Evolutionary conservation across 352 stramenopile species (phyloP), one percentile per base, ranked within the genome.

Genomic region (Phytophthora melonis): DNA sequence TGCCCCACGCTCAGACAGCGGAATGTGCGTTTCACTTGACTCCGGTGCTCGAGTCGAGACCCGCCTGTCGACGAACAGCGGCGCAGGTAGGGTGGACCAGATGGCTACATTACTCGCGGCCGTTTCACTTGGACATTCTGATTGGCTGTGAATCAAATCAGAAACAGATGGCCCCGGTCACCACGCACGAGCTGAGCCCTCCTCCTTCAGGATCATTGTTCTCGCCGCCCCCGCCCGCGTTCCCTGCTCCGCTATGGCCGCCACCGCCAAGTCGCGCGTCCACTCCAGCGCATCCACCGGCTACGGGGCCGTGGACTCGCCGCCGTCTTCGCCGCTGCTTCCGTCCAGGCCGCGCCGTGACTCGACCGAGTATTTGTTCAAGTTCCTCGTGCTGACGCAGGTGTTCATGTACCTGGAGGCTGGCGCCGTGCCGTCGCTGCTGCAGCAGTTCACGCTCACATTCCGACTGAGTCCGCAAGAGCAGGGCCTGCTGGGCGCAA

Each of bases 331-430:
- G 1, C 71, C 66, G 16, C 30, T 75, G n/a, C 67, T 63, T 34
- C 67, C 71, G n/a, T 34, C 57, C 41, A 36, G 41, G 30, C 27
- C 57, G 18, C 62, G 57, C 19, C 30, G 61, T 23, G 43, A 67
- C 52, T 47, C 57, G 50, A 79, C 72, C 58, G 86, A 90, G 43
- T 92, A 94, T 64, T 79, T 97, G 5, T 97, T 97, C 80, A 93
- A 94, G 65, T 97, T 87, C 66, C 77, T 97, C 27, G 83, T 97
- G 63, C 80, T 96, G 57, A 87, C 84, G 41, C 90, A 97, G 68
- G 84, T 96, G 34, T 93, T 87, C 72, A 93, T 96, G 80, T 97
- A 97, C 69, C 76, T 96, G 41, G 90, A 97, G 68, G 90, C 90
- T 5, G 90, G 90, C 61, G 90, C 90, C 16, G 88, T 97, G 71